These are phyloP conservation scores for Linaria vulgaris DNA, from an alignment of 257 asterid genomes.

Conservation along the genomic window DNA sequence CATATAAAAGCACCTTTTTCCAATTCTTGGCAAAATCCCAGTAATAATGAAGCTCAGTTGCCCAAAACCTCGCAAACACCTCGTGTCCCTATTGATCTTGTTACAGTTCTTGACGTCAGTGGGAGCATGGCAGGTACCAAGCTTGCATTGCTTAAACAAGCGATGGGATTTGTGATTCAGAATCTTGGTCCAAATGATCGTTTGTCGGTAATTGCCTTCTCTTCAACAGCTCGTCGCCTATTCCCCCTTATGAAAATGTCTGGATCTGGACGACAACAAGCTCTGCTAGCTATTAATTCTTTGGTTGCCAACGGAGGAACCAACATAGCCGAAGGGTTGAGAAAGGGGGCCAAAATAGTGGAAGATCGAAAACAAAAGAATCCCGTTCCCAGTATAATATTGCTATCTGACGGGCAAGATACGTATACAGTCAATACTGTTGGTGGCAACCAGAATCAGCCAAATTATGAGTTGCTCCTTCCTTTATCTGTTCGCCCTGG, in stretches of 20 bases:
- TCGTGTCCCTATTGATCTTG: constrained; percentile 93
- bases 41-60: constrained; percentile 28
- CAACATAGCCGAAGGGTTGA: constrained; percentile 92
- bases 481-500: constrained; percentile 64
- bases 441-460: constrained; percentile 32
- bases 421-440: constrained; percentile 67
- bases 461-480: constrained; percentile 67
- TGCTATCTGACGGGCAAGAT: constrained; percentile 93
- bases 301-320: constrained; percentile 95
- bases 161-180: constrained; percentile 97
- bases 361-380: constrained; percentile 81
- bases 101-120: constrained; percentile 91
- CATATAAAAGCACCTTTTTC: constrained; percentile 87
- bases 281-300: constrained; percentile 79
- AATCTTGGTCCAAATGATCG: constrained; percentile 92
- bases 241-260: constrained; percentile 91
- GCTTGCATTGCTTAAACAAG: constrained; percentile 89
- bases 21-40: constrained; percentile 37
- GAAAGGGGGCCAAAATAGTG: constrained; percentile 86
- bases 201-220: constrained; percentile 87
- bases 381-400: constrained; percentile 79
- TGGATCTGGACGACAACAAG: constrained; percentile 82
- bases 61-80: constrained; percentile 46
- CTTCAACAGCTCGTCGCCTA: constrained; percentile 93
- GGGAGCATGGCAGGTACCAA: constrained; percentile 99